Evolutionary conservation across 345 rosid species (phyloP).

Genomic region (Brassica incana): DNA sequence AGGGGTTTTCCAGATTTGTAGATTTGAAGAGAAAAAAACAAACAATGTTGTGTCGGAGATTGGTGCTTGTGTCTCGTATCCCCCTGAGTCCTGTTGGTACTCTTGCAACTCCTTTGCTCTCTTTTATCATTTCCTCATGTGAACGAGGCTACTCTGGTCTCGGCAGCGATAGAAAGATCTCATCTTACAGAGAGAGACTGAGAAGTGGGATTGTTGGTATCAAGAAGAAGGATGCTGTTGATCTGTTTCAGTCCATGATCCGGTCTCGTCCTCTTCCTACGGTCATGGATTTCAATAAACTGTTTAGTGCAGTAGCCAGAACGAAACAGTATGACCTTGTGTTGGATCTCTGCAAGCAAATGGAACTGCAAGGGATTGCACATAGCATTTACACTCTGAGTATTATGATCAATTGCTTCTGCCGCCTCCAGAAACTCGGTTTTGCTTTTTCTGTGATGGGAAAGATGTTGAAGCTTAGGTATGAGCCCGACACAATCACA

Average conservation of each 20-base stretch:
- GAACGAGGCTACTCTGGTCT: background rate
- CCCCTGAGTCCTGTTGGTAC: background rate
- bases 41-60: background rate
- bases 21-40: background rate
- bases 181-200: background rate
- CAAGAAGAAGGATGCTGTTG: background rate
- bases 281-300: background rate
- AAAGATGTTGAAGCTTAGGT: background rate
- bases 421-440: background rate
- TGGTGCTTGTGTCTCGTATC: background rate
- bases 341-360: background rate
- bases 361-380: background rate
- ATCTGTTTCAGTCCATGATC: background rate
- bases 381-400: background rate
- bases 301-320: background rate
- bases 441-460: background rate
- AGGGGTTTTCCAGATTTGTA: background rate
- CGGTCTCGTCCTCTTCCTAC: background rate
- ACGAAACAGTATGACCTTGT: background rate
- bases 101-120: background rate
- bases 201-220: background rate
- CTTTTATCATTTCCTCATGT: background rate
- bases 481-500: background rate
- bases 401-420: background rate
- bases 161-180: background rate